Evolutionary conservation across 768 basidiomycete genomes (phyloP), one percentile per base, ranked within the genome.

Genomic region (Mycena venus): DNA sequence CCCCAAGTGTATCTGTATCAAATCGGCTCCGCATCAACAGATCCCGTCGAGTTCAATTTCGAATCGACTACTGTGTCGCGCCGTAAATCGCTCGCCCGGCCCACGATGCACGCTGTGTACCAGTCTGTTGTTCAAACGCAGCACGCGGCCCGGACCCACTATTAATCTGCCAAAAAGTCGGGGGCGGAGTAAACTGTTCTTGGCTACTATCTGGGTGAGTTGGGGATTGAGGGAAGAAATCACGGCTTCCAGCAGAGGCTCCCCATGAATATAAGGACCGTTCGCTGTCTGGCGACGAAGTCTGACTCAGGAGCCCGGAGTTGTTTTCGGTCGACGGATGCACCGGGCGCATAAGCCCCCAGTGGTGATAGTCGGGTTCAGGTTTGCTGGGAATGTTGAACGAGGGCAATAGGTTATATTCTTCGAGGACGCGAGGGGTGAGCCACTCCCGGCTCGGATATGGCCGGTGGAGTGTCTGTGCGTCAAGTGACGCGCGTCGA

Each of bases 281-380:
- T 27, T 73, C 51, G 11, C 25, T 56, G 9, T 67, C 66, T 40
- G 21, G 17, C 47, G 58, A 9, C 4, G 65, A 34, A 7, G 61
- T 14, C 25, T 51, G 59, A 36, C 71, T 56, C 31, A 64, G 38
- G 1, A 63, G 40, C 29, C 17, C 62, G 4, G 36, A 25, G 32
- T 49, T 56, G 10, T 23, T 38, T 29, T 73, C 72, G 1, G 66
- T 51, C n/a, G 60, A 58, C 12, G 72, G 66, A 49, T 73, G 72
- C 4, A 60, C 38, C 2, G 72, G 60, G 2, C 73, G 68, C 44
- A 63, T 19, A n/a, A 74, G 34, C 9, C 23, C 53, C 73, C 67
- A 74, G 12, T 56, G 61, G 7, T n/a, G 7, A 44, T 36, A 59
- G 6, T 64, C 62, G 19, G 61, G 51, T 10, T 69, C 73, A 0